A percentile compares a stretch with the other conserved stretches of the same genome.
Evolutionary conservation across 2,329 filamentous ascomycete genomes (phyloP).

Genomic region (Phyllosticta citribraziliensis): DNA sequence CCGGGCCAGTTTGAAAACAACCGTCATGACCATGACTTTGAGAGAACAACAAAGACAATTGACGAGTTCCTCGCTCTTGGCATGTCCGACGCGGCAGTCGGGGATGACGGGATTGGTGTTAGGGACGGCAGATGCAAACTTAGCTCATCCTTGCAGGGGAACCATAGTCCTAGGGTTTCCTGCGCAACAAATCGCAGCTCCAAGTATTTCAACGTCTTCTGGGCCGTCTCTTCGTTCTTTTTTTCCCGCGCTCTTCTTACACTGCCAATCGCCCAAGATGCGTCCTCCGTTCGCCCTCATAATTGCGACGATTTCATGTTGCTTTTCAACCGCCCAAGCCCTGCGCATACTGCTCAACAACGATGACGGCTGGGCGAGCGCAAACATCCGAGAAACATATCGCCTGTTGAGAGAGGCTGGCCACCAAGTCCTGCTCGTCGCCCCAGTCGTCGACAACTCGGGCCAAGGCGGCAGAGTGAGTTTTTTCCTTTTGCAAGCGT

Average conservation of each 20-base stretch:
- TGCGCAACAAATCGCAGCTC: not conserved
- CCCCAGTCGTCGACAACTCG: slow-evolving; percentile 34
- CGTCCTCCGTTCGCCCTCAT: not conserved
- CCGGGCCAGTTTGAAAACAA: not conserved
- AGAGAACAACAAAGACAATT: no score
- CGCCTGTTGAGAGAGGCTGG: slow-evolving; percentile 19
- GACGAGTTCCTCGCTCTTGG: not conserved
- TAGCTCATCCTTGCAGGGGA: not conserved
- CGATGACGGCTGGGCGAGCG: slow-evolving; percentile 29
- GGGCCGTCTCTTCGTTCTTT: not conserved
- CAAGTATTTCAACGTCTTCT: not conserved
- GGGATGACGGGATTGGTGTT: not conserved
- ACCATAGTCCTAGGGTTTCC: not conserved
- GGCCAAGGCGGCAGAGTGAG: slow-evolving; percentile 34
- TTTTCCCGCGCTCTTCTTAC: not conserved
- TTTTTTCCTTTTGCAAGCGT: not conserved
- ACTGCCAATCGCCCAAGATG: not conserved
- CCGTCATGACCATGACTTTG: no score
- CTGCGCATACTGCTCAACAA: slow-evolving; percentile 30
- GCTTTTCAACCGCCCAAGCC: slow-evolving; percentile 14
- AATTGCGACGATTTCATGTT: slow-evolving; percentile 13
- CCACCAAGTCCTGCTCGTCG: slow-evolving; percentile 33
- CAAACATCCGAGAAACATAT: slow-evolving; percentile 27
- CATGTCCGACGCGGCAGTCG: not conserved
- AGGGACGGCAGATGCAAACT: not conserved